phyloP scores from a whole-genome alignment of 768 basidiomycete species.

The Hypsizygus marmoreus region DNA sequence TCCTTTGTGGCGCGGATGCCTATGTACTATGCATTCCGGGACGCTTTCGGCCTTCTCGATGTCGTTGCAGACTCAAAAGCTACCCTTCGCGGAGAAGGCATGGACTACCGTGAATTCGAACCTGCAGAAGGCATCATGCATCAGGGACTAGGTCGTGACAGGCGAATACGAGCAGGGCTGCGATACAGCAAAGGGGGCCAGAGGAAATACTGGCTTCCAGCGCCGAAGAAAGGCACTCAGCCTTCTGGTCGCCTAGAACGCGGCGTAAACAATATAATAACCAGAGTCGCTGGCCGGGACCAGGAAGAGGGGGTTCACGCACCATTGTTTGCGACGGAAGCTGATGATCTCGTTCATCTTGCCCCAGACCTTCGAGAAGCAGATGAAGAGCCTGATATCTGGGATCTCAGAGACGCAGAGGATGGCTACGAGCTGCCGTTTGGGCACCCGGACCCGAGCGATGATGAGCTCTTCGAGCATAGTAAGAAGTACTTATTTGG shows the following conservation, averaged over 20 bases:
- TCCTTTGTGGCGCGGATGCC: conserved; percentile 87
- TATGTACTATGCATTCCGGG: conserved; percentile 81
- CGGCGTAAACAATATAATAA: conserved; percentile 42
- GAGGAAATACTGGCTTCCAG: conserved; percentile 95
- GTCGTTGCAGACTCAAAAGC: conserved; percentile 82
- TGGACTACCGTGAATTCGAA: conserved; percentile 96
- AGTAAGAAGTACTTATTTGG: conserved; percentile 84
- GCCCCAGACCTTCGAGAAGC: conserved; percentile 53
- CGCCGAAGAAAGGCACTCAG: conserved; percentile 44
- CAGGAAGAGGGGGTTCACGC: conserved; percentile 66
- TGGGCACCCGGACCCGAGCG: conserved; percentile 63
- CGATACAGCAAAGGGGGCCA: conserved; percentile 90
- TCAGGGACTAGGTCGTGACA: conserved; percentile 82
- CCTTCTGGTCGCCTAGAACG: conserved; percentile 42
- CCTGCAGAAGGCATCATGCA: conserved; percentile 94
- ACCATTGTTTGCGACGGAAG: conserved; percentile 69
- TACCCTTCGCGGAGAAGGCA: conserved; percentile 85
- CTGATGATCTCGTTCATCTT: conserved; percentile 63
- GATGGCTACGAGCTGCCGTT: conserved; percentile 67
- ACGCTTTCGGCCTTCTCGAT: conserved; percentile 86
- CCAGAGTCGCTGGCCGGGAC: conserved; percentile 40
- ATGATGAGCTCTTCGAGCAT: conserved; percentile 76
- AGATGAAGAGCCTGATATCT: conserved; percentile 42
- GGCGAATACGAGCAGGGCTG: conserved; percentile 88
- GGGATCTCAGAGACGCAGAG: conserved; percentile 31